These are phyloP conservation scores for Trypanosoma caninum DNA, from an alignment of 208 protist genomes.

Conservation along the genomic window DNA sequence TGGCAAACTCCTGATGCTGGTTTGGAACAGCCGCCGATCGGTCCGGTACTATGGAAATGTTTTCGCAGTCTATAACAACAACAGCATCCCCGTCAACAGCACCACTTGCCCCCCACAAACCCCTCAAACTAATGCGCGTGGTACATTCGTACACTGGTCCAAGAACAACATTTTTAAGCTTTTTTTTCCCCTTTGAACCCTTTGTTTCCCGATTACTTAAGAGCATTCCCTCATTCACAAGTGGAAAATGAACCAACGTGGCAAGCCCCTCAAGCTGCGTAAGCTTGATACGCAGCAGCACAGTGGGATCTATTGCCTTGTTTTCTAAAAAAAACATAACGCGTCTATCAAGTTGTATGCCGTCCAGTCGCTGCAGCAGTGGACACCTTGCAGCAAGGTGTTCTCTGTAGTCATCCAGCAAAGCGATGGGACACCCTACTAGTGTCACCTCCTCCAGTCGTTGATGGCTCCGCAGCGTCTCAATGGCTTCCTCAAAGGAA, in stretches of 20 bases:
- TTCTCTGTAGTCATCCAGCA: constrained; percentile 58
- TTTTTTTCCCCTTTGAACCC: constrained; percentile 15
- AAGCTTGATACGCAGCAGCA: constrained; percentile 39
- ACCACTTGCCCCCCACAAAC: constrained; percentile 27
- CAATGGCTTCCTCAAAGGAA: constrained; percentile 35
- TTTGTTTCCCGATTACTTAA: not conserved
- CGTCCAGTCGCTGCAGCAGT: constrained; percentile 58
- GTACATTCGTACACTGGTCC: constrained; percentile 34
- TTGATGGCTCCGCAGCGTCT: constrained; percentile 31
- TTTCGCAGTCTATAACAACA: constrained; percentile 6
- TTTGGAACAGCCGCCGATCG: not conserved
- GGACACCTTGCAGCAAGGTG: constrained; percentile 39
- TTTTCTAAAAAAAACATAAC: not conserved
- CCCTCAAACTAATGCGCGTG: constrained; percentile 24
- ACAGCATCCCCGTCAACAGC: not conserved
- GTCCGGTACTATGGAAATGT: constrained; percentile 1
- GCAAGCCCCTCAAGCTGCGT: constrained; percentile 37
- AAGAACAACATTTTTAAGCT: constrained; percentile 14
- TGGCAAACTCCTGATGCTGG: not conserved
- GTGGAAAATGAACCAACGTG: constrained; percentile 23
- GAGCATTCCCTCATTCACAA: constrained; percentile 14
- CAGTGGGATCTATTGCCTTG: not conserved
- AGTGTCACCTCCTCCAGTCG: constrained; percentile 57
- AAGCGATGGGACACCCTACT: constrained; percentile 61
- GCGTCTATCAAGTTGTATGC: constrained; percentile 12